Evolutionary conservation across 768 basidiomycete species (phyloP).

Genomic region (Lactifluus subvellereus): DNA sequence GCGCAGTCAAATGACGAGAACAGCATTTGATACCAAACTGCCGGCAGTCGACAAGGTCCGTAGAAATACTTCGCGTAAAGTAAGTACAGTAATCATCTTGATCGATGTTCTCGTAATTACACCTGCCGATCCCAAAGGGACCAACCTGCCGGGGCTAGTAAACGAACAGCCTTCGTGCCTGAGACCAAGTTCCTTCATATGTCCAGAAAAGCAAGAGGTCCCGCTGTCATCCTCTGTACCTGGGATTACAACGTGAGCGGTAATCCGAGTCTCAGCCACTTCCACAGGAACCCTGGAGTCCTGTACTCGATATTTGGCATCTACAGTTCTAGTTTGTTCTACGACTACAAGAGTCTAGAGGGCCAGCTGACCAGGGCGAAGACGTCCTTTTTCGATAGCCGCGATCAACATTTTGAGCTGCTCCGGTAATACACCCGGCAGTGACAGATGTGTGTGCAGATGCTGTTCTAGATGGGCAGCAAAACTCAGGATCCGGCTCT

Average conservation of each 20-base stretch:
- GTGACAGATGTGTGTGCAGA: too few relatives aligned
- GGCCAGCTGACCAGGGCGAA: neutral
- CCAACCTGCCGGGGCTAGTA: neutral
- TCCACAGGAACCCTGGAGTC: slow-evolving; percentile 13
- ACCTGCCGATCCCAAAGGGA: neutral
- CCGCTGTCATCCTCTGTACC: neutral
- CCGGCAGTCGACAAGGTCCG: neutral
- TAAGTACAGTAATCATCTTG: slow-evolving; percentile 17
- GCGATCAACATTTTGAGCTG: neutral
- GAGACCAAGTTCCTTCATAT: slow-evolving; percentile 7
- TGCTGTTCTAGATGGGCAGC: neutral
- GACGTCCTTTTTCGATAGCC: neutral
- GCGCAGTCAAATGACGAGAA: neutral
- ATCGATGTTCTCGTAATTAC: slow-evolving; percentile 20
- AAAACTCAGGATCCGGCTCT: slow-evolving; percentile 6
- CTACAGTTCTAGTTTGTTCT: neutral
- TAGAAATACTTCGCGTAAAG: slow-evolving; percentile 9
- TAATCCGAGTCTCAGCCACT: neutral
- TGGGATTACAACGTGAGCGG: neutral
- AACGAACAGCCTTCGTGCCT: neutral
- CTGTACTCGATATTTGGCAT: slow-evolving; percentile 6
- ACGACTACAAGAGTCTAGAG: neutral
- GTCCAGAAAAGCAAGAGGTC: slow-evolving; percentile 2
- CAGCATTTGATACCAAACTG: neutral
- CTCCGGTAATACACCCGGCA: neutral